These are phyloP conservation scores for Heterobasidion irregulare DNA, from an alignment of 1,284 basidiomycete genomes.

Conservation along the genomic window DNA sequence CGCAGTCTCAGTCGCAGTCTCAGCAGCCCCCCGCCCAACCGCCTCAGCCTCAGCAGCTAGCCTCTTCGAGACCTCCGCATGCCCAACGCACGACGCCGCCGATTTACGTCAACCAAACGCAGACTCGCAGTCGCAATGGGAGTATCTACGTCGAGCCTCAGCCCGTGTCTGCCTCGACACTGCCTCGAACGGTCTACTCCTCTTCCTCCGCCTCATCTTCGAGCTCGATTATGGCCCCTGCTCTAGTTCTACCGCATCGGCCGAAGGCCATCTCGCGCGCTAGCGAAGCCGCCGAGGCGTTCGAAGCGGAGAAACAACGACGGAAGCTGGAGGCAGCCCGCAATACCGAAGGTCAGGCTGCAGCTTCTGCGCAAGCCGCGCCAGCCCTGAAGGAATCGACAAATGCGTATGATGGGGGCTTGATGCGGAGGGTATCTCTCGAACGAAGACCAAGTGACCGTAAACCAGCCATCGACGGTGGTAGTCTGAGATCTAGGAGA, in stretches of 20 bases:
- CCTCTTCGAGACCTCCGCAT: background rate
- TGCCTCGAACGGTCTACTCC: background rate
- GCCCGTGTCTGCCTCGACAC: background rate
- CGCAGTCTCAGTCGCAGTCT: too few relatives aligned
- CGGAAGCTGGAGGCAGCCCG: slow-evolving; percentile 1
- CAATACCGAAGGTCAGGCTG: background rate
- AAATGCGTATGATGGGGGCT: slow-evolving; percentile 3
- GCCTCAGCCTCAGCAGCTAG: too few relatives aligned
- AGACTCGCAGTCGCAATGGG: background rate
- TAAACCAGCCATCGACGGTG: background rate
- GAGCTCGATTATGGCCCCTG: background rate
- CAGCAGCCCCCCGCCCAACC: too few relatives aligned
- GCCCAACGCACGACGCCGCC: background rate
- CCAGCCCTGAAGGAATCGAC: slow-evolving; percentile 5
- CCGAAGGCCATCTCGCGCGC: slow-evolving; percentile 11
- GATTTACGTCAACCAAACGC: background rate
- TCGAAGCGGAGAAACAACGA: slow-evolving; percentile 12
- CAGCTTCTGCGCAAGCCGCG: background rate
- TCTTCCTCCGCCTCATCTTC: background rate
- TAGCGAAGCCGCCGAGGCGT: slow-evolving; percentile 11
- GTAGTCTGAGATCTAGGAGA: background rate
- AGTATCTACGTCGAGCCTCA: background rate
- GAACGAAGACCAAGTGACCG: slow-evolving; percentile 5
- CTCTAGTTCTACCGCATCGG: slow-evolving; percentile 4
- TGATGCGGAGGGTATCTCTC: slow-evolving; percentile 4